phyloP scores from a whole-genome alignment of 108 stramenopile species.

The Cyclotella choctawhatcheeana region DNA sequence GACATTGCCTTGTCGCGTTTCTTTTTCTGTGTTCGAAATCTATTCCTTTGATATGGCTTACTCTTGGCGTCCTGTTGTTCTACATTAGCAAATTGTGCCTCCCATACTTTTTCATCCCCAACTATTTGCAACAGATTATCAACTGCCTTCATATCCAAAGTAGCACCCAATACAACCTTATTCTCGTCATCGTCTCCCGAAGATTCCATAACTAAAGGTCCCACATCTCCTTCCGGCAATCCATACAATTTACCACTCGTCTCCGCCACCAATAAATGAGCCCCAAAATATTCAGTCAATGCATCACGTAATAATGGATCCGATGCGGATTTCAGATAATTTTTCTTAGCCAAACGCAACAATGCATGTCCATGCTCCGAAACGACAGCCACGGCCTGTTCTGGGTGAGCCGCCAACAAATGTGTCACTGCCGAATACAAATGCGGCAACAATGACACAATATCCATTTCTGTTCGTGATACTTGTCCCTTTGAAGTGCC shows the following conservation, averaged over 20 bases:
- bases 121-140: slow-evolving; percentile 12
- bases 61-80: slow-evolving; percentile 3
- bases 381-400: slow-evolving; percentile 44
- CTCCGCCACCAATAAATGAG: slow-evolving; percentile 66
- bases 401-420: slow-evolving; percentile 48
- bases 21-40: background rate
- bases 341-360: slow-evolving; percentile 55
- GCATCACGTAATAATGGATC: slow-evolving; percentile 47
- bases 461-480: slow-evolving; percentile 19
- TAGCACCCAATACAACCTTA: slow-evolving; percentile 7
- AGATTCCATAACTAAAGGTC: slow-evolving; percentile 19
- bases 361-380: slow-evolving; percentile 48
- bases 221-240: slow-evolving; percentile 45
- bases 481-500: slow-evolving; percentile 19
- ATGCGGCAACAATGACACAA: slow-evolving; percentile 43
- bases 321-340: slow-evolving; percentile 35
- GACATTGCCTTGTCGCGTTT: background rate
- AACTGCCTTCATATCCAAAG: slow-evolving; percentile 24
- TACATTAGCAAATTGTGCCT: background rate
- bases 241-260: slow-evolving; percentile 47
- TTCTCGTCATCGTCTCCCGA: slow-evolving; percentile 9
- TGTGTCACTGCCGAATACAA: slow-evolving; percentile 50
- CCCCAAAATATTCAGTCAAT: slow-evolving; percentile 60
- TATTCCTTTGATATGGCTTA: background rate
- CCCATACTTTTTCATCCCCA: slow-evolving; percentile 17